Evolutionary conservation across 352 stramenopile species (phyloP).

Genomic region (Phytopythium mirpurense): DNA sequence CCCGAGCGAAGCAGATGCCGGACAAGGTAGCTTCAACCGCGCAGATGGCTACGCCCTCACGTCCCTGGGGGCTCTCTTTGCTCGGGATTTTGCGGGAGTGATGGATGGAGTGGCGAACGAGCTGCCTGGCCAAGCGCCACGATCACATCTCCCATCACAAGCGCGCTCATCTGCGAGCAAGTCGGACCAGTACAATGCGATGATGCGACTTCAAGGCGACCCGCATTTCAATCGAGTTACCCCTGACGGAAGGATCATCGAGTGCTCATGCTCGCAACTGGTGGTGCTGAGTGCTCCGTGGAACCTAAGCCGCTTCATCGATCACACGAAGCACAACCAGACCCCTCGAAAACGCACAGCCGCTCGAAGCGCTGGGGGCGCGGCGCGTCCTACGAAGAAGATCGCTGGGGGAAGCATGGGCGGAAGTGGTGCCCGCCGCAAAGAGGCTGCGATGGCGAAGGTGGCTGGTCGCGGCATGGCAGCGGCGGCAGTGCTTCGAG

Average conservation of each 20-base stretch:
- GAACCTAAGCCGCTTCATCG: constrained; percentile 50
- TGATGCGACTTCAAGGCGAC: constrained; percentile 25
- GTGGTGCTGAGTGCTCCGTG: constrained; percentile 46
- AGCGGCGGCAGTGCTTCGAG: background rate
- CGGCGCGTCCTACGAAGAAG: constrained; percentile 17
- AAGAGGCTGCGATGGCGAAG: background rate
- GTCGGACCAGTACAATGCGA: constrained; percentile 1
- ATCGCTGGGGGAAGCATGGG: background rate
- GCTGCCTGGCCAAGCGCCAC: background rate
- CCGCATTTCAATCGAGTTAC: constrained; percentile 55
- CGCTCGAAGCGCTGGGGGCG: background rate
- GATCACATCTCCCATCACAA: background rate
- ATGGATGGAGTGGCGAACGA: background rate
- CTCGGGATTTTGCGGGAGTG: background rate
- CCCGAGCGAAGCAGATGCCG: background rate
- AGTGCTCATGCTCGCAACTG: constrained; percentile 65
- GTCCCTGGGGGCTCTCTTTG: constrained; percentile 1
- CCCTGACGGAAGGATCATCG: constrained; percentile 55
- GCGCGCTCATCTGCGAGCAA: background rate
- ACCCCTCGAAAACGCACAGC: constrained; percentile 23
- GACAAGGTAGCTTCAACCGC: background rate
- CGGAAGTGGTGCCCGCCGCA: background rate
- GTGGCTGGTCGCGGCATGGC: constrained; percentile 1
- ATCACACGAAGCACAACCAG: constrained; percentile 53
- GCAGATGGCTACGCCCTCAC: constrained; percentile 1